These are phyloP conservation scores for Mortierella sp. DNA, from an alignment of 371 early-diverging fungal genomes.

Conservation along the genomic window DNA sequence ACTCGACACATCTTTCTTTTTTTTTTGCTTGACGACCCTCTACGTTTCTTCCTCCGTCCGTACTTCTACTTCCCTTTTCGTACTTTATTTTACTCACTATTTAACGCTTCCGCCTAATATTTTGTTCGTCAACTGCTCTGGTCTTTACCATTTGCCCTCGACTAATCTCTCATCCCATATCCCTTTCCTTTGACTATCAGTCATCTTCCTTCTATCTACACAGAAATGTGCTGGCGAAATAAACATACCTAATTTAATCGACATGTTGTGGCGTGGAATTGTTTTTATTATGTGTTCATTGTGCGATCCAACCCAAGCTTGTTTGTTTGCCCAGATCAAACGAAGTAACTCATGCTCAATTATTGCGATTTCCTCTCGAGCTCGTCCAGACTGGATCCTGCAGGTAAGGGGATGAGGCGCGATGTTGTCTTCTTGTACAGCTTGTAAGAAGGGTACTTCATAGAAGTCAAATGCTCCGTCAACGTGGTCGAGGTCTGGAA, in stretches of 20 bases:
- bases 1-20: background rate
- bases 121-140: background rate
- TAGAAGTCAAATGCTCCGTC: conserved; percentile 70
- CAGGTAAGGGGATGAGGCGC: conserved; percentile 73
- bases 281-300: background rate
- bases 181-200: conserved; percentile 6
- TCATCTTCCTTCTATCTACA: background rate
- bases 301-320: too few relatives aligned
- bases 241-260: background rate
- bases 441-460: conserved; percentile 65
- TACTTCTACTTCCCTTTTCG: background rate
- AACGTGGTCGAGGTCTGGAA: conserved; percentile 82
- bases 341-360: too few relatives aligned
- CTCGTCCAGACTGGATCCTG: conserved; percentile 38
- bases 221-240: background rate
- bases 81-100: background rate
- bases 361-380: conserved; percentile 43
- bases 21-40: background rate
- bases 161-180: background rate
- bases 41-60: background rate
- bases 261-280: background rate
- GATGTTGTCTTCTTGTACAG: conserved; percentile 73
- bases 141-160: background rate
- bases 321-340: too few relatives aligned
- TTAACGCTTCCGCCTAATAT: conserved; percentile 13